Percentiles rank a stretch among this genome's conserved stretches.
These are phyloP conservation scores for Pseudocercospora ulei DNA, from an alignment of 2,329 filamentous ascomycete genomes.

Conservation along the genomic window DNA sequence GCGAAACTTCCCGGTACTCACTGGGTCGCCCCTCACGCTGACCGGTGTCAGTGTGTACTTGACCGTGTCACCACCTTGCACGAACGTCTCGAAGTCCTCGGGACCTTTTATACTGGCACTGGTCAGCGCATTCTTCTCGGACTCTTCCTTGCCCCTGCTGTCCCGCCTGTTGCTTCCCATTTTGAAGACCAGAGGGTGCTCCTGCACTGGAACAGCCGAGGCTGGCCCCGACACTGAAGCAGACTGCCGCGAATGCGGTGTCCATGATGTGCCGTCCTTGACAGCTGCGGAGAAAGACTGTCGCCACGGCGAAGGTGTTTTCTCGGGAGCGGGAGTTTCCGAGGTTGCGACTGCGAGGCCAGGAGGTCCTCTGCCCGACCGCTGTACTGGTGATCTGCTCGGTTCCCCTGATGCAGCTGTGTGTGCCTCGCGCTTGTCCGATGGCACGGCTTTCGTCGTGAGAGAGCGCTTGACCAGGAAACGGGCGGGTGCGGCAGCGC, in stretches of 20 bases:
- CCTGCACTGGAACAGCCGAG: conserved; percentile 20
- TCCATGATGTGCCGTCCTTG: conserved; percentile 16
- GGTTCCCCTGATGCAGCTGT: conserved; percentile 2
- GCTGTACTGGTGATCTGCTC: conserved; percentile 8
- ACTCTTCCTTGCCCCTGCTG: conserved; percentile 16
- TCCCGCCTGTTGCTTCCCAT: conserved; percentile 25
- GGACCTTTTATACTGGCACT: conserved; percentile 32
- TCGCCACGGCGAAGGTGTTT: conserved; percentile 18
- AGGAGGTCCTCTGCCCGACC: conserved; percentile 8
- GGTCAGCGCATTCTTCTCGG: conserved; percentile 23
- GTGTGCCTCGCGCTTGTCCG: conserved; percentile 10
- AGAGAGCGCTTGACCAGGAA: conserved; percentile 17
- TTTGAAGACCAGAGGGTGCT: conserved; percentile 27
- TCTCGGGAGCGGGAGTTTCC: conserved; percentile 14
- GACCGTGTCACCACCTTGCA: conserved; percentile 42
- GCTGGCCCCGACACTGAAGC: conserved; percentile 11
- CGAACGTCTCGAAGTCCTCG: conserved; percentile 42
- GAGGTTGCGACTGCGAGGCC: conserved; percentile 3
- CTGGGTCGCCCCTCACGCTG: conserved; percentile 39
- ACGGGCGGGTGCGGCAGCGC: conserved; percentile 13
- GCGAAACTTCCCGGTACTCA: too few species aligned
- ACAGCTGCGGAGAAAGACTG: conserved; percentile 18
- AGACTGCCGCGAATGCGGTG: conserved; percentile 14
- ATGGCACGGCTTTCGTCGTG: conserved; percentile 8
- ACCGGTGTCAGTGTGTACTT: conserved; percentile 45